Base-by-base conservation (phyloP, 2,329 filamentous ascomycete species). In the Aspergillus hiratsukae region DNA sequence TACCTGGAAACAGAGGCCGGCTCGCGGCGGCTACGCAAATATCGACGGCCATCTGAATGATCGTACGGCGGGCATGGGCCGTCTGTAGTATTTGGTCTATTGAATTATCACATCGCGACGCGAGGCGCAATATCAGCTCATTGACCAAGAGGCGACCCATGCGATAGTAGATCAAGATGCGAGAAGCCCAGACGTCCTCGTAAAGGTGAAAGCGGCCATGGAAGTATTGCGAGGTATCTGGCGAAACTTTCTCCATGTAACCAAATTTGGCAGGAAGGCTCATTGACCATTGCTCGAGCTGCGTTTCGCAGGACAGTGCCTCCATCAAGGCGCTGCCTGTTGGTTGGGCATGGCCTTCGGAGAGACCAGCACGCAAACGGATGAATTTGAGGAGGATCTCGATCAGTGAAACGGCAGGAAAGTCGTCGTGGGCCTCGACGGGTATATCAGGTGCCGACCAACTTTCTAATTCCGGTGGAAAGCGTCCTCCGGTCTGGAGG, bases 1-100 rank as follows among this genome's bases (percentile, higher is more conserved):
- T n/a, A 5, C 41, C 49, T 23, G 54, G 50, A 37, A 53, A 49
- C 25, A 56, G 49, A 50, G 60, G 55, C 52, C 66, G 64, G 11
- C 58, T 65, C 21, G 64, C 61, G 9, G 61, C 55, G 1, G 60
- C 62, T 29, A 59, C 55, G 45, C 67, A 68, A 35, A 67, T 64
- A 9, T 58, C 54, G 6, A 49, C 51, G 41, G 64, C 61, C 58
- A 66, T 60, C 23, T 55, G 57, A 35, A 53, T 55, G 31, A 59
- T 58, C 3, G 55, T 63, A 14, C 51, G 48, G 19, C 66, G 49
- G 28, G 64, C 57, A 25, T 37, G 56, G 45, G 62, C 55, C 28
- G 56, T 61, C 48, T 60, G 63, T 23, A 46, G 35, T 14, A 56
- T 9, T 49, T 61, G 49, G 14, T 49, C 49, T 29, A 28, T 10